Base-by-base conservation (phyloP, 495 filamentous ascomycete genomes). In the Aspergillus baeticus region DNA sequence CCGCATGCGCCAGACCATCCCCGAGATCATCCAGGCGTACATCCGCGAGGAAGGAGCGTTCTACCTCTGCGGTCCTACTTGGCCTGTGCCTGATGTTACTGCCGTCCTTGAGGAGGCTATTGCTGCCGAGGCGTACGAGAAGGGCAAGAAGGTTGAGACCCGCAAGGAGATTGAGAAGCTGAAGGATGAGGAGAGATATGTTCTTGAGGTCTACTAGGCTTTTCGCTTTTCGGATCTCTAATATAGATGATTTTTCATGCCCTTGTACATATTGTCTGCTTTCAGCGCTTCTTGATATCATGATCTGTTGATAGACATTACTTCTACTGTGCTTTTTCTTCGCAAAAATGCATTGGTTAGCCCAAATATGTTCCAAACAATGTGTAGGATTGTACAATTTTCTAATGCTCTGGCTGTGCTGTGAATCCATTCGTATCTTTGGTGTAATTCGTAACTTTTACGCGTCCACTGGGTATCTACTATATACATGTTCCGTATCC, bases 31-130 rank as follows among this genome's bases (percentile, higher is more conserved):
- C 57, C 75, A 94, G 71, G 91, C 92, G 7, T 97, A 98, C 69
- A 84, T 96, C 65, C 80, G 87, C 68, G 82, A 96, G 56, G 88
- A 92, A 59, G 94, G 94, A 45, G 83, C 85, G 10, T 98, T 98
- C 77, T 98, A 98, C 73, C 85, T 98, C 20, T 98, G 94, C 55
- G 94, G 94, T 45, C 94, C 94, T 15, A 98, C 94, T 15, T 98
- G 95, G 95, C 94, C 94, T 8, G 94, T 98, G 39, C 95, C 94
- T n/a, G 95, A 98, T 75, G 94, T 98, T 21, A 96, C 92, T 10
- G 85, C 84, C 46, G 94, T 98, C 57, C 73, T 98, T 57, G 83
- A 96, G 78, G 94, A 98, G 78, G 94, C 94, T 6, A 91, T 98
- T 60, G 85, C 84, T 34, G 68, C 72, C n/a, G 85, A 95, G 60